Base-by-base conservation (phyloP, 2,329 filamentous ascomycete genomes). In the Ascomycota sp. region DNA sequence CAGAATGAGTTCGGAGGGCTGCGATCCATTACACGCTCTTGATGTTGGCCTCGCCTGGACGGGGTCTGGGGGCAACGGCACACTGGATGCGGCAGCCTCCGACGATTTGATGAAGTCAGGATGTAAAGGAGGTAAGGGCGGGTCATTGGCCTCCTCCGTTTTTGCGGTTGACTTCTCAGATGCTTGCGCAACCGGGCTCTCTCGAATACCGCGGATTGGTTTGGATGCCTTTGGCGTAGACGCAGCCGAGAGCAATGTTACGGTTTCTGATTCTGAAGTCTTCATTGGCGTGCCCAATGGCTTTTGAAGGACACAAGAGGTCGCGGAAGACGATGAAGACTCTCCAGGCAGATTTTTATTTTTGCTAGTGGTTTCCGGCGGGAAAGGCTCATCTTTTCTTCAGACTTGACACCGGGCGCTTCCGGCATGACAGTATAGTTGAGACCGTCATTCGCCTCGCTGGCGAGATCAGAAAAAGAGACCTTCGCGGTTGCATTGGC, bases 331-430 rank as follows among this genome's bases (percentile, higher is more conserved):
- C 26, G 61, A 63, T 23, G 59, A 61, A 12, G 61, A 63, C 34
- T 64, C 59, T 28, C 58, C 61, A 24, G 65, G 38, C 29, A 55
- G 48, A 40, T 58, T 68, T 30, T 51, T 45, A 33, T 50, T 46
- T 52, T 61, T 67, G 55, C 63, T 70, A 31, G 56, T 67, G 33
- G 61, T 49, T 36, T 69, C 64, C 15, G 65, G 64, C 22, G 66
- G 65, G 4, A 69, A 47, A 33, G 65, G 64, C 15, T 42, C 47
- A 34, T 52, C 52, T 45, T 39, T 23, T 52, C 48, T 23, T 47
- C 46, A 24, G 43, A 35, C 36, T 57, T 61, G 28, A 49, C 43
- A 34, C 55, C 51, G 4, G 51, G 47, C 4, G 47, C 39, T n/a
- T 41, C 40, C 17, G 32, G 35, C 30, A 42, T 29, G 10, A 37